Conservation (phyloP, 176 grass and related monocot species). For the Tillandsia fasciculata region DNA sequence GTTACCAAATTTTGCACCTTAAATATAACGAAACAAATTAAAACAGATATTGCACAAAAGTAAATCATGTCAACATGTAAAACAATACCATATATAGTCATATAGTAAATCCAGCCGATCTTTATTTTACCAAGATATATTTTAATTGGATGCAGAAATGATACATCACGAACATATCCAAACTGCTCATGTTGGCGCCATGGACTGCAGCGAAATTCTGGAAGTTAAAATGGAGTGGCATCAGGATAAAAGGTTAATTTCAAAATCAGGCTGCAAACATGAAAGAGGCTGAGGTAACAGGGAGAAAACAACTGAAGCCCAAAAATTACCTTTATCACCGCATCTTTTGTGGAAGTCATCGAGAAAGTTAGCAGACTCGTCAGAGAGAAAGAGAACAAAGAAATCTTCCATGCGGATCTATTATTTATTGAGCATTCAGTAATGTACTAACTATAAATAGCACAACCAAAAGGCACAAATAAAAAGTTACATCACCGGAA, state of each 20-base stretch:
- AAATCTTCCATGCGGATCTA: conserved; percentile 70
- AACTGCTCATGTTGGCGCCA: conserved; percentile 59
- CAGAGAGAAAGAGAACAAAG: conserved; percentile 63
- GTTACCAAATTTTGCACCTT: conserved; percentile 86
- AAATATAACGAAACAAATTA: conserved; percentile 28
- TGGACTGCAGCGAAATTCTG: conserved; percentile 71
- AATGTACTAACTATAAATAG: conserved; percentile 15
- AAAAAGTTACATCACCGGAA: conserved; percentile 44
- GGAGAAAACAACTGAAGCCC: conserved; percentile 5
- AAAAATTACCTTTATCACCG: conserved; percentile 65
- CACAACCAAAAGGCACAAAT: conserved; percentile 16
- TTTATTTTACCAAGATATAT: conserved; percentile 73
- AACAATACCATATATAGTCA: conserved; percentile 2
- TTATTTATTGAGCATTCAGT: conserved; percentile 6
- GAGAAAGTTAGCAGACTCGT: conserved; percentile 55
- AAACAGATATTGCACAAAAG: conserved; percentile 24
- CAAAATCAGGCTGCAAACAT: not conserved
- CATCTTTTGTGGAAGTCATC: conserved; percentile 84
- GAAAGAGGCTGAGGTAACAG: not conserved
- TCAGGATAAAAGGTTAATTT: conserved; percentile 8
- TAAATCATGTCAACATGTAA: conserved; percentile 20
- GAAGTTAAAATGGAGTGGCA: conserved; percentile 23
- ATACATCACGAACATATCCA: conserved; percentile 57
- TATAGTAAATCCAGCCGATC: not conserved
- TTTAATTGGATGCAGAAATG: conserved; percentile 96